These are phyloP conservation scores for Cryptomeria japonica DNA, from an alignment of 75 land plant genomes.

Conservation along the genomic window DNA sequence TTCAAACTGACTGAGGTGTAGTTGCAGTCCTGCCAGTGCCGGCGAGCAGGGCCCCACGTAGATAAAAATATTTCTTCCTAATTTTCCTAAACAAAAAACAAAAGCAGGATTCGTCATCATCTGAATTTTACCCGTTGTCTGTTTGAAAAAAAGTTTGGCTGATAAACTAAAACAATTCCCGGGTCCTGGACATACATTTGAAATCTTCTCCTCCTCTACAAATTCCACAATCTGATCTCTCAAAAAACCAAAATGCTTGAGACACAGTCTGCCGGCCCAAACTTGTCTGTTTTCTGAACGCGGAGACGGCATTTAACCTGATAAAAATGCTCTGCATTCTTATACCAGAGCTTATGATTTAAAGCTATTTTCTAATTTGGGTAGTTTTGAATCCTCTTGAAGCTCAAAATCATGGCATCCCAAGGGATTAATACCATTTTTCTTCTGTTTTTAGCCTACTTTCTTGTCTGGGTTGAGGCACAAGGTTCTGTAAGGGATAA, in stretches of 20 bases:
- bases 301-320: not conserved
- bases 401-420: not conserved
- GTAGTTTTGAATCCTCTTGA: not conserved
- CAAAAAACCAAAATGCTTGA: not conserved
- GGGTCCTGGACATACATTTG: not conserved
- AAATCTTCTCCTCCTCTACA: not conserved
- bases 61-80: too few species aligned
- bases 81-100: too few species aligned
- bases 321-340: not conserved
- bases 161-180: not conserved
- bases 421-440: not conserved
- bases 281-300: not conserved
- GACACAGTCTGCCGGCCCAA: not conserved
- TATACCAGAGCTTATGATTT: not conserved
- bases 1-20: too few species aligned
- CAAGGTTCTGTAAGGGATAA: constrained; percentile 19
- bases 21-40: too few species aligned
- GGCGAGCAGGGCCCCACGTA: too few species aligned
- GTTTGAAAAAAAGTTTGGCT: too few species aligned
- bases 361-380: too few species aligned
- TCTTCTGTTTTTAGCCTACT: not conserved
- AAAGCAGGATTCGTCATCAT: too few species aligned
- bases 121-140: too few species aligned
- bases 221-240: not conserved
- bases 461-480: not conserved